A percentile compares a stretch with the other conserved stretches of the same genome.
These are phyloP conservation scores for Volvox reticuliferus DNA, from an alignment of 139 green algal species.

Conservation along the genomic window DNA sequence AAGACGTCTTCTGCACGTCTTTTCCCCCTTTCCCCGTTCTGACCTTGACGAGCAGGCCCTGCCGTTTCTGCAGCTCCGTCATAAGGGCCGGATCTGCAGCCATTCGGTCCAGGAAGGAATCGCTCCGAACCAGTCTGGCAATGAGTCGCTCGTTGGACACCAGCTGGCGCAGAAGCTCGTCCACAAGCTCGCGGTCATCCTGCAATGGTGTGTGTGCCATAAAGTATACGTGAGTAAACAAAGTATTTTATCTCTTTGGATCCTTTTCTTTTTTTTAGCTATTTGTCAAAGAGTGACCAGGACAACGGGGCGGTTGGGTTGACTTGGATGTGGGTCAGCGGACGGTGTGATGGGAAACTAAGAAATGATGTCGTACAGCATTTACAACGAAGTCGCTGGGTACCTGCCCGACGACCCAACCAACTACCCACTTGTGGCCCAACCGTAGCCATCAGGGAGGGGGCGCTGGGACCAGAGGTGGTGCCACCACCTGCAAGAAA, in stretches of 20 bases:
- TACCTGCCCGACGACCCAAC: background rate
- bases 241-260: too few relatives aligned
- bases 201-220: background rate
- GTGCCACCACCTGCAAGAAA: background rate
- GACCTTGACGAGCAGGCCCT: constrained; percentile 22
- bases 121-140: constrained; percentile 21
- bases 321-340: too few relatives aligned
- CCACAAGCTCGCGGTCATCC: constrained; percentile 25
- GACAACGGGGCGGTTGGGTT: too few relatives aligned
- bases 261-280: too few relatives aligned
- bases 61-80: constrained; percentile 19
- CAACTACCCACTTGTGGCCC: background rate
- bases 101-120: constrained; percentile 44
- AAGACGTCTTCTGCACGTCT: too few relatives aligned
- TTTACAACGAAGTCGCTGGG: too few relatives aligned
- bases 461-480: background rate
- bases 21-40: too few relatives aligned
- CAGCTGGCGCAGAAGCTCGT: constrained; percentile 46
- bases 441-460: background rate
- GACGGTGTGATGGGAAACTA: too few relatives aligned
- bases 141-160: constrained; percentile 46
- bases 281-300: too few relatives aligned
- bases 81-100: constrained; percentile 2
- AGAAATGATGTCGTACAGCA: too few relatives aligned
- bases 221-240: too few relatives aligned